Conservation (phyloP, 1,284 basidiomycete species). For the Malassezia globosa region DNA sequence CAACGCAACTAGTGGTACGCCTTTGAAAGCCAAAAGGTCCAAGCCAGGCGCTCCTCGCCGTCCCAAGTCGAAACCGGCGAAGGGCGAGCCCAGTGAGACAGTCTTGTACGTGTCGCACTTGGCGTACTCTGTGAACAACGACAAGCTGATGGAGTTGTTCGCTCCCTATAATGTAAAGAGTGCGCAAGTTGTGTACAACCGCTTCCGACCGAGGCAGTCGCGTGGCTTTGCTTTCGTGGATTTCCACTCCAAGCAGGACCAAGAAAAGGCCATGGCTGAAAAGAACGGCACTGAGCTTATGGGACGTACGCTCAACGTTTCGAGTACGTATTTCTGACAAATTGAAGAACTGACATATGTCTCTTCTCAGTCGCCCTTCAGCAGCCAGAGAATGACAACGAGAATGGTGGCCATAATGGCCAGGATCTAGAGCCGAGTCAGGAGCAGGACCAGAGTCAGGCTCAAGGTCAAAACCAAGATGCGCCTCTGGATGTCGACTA, state of each 20-base stretch:
- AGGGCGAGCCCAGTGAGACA: conserved; percentile 9
- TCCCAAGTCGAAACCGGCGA: not conserved
- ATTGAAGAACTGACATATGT: no score
- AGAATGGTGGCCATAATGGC: no score
- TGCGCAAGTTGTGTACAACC: conserved; percentile 1
- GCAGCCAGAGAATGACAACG: no score
- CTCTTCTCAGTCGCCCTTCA: no score
- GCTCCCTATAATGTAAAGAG: conserved; percentile 5
- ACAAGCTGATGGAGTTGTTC: conserved; percentile 5
- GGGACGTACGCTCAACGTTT: conserved; percentile 1
- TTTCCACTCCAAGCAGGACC: not conserved
- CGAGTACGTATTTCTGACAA: no score
- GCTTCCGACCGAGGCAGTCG: not conserved
- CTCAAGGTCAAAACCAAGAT: no score
- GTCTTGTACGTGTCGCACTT: conserved; percentile 8
- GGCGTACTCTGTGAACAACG: conserved; percentile 2
- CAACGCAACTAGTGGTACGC: not conserved
- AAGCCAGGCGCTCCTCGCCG: not conserved
- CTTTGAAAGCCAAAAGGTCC: not conserved
- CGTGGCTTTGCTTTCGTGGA: conserved; percentile 14
- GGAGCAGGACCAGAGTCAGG: no score
- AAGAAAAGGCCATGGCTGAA: conserved; percentile 6
- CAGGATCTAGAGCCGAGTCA: no score
- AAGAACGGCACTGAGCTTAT: conserved; percentile 5
- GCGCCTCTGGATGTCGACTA: no score